phyloP scores from a whole-genome alignment of 2,329 filamentous ascomycete species.

The Curvularia verruculosa region DNA sequence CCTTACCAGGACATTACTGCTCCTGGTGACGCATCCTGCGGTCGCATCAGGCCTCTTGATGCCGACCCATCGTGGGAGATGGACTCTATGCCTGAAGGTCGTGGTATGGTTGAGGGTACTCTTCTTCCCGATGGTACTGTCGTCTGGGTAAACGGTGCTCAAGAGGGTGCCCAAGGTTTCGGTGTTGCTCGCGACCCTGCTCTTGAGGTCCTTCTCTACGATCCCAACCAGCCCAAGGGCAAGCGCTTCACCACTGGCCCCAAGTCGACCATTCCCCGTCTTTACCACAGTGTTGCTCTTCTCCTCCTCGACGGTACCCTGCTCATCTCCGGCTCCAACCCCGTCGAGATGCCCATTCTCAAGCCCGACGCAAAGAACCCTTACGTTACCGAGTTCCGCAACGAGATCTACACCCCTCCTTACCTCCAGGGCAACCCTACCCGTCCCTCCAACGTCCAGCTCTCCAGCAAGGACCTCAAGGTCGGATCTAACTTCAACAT shows the following conservation, averaged over 20 bases:
- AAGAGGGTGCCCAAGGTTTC: constrained; percentile 65
- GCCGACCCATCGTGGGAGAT: constrained; percentile 60
- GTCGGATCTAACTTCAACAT: constrained; percentile 56
- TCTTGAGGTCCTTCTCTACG: constrained; percentile 63
- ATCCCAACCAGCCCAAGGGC: constrained; percentile 59
- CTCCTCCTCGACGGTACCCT: constrained; percentile 66
- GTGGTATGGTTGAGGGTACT: constrained; percentile 66
- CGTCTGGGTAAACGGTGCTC: constrained; percentile 67
- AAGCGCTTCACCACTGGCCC: constrained; percentile 58
- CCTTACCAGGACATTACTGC: constrained; percentile 65
- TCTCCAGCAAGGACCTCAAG: constrained; percentile 54
- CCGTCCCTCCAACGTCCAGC: constrained; percentile 56
- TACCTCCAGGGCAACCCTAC: constrained; percentile 62
- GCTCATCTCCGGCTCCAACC: constrained; percentile 66
- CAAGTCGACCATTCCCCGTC: constrained; percentile 52
- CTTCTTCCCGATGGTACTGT: constrained; percentile 66
- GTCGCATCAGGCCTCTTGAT: constrained; percentile 60
- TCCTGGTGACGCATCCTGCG: constrained; percentile 65
- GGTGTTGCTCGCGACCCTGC: constrained; percentile 61
- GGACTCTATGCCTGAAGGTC: constrained; percentile 64
- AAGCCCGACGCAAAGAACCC: constrained; percentile 53
- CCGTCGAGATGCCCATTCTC: constrained; percentile 63
- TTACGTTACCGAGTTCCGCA: constrained; percentile 65
- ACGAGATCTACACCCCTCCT: constrained; percentile 66
- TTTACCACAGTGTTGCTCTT: constrained; percentile 67